These are phyloP conservation scores for Serpula lacrymans DNA, from an alignment of 768 basidiomycete species.

Conservation along the genomic window DNA sequence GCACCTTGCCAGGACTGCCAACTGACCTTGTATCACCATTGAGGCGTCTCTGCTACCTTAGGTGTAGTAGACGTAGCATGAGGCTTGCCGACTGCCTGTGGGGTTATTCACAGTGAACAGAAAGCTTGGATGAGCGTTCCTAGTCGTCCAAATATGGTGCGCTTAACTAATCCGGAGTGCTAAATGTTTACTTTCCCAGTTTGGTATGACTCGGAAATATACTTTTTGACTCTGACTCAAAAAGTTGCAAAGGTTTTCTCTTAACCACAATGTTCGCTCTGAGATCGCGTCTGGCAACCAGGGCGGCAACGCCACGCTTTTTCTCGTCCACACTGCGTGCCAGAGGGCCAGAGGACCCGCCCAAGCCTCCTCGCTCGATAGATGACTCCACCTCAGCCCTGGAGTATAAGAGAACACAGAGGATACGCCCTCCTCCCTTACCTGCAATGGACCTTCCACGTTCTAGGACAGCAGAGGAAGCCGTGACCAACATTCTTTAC, in stretches of 20 bases:
- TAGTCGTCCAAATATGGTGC: no score
- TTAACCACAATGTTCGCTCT: constrained; percentile 8
- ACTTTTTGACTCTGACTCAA: no score
- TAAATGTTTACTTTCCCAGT: no score
- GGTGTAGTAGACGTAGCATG: no score
- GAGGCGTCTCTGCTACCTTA: no score
- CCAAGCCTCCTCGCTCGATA: constrained; percentile 75
- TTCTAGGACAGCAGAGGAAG: constrained; percentile 85
- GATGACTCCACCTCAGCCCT: constrained; percentile 94
- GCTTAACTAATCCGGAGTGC: no score
- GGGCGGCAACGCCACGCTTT: constrained; percentile 15
- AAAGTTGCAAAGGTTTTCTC: neutral
- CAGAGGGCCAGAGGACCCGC: constrained; percentile 32
- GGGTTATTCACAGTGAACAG: no score
- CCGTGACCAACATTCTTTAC: constrained; percentile 96
- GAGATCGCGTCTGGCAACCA: constrained; percentile 17
- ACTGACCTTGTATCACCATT: no score
- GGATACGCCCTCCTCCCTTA: constrained; percentile 74
- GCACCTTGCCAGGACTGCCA: no score
- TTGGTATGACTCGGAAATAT: no score
- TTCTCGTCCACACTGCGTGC: constrained; percentile 18
- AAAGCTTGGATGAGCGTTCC: no score
- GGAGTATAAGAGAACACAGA: constrained; percentile 82
- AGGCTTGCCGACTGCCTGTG: no score
- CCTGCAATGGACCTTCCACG: constrained; percentile 85